phyloP scores from a whole-genome alignment of 1,284 basidiomycete genomes.

The Anthracocystis setariae region DNA sequence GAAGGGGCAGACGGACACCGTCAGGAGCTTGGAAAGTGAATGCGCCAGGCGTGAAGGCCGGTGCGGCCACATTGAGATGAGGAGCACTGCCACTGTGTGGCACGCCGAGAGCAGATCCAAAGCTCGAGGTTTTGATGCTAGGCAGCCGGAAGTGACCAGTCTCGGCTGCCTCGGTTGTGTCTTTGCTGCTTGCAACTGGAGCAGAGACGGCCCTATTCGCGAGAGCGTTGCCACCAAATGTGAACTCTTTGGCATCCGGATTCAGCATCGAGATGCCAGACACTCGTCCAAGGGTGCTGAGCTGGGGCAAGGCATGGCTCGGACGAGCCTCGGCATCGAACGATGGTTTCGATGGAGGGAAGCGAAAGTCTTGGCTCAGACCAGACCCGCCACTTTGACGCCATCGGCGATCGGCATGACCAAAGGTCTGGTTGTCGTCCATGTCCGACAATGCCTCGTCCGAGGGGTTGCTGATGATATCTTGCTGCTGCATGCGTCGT shows the following conservation, averaged over 20 bases:
- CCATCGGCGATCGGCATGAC: conserved; percentile 16
- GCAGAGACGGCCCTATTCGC: conserved; percentile 18
- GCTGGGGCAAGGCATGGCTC: conserved; percentile 10
- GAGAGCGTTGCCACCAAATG: conserved; percentile 24
- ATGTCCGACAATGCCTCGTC: conserved; percentile 47
- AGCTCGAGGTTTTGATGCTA: conserved; percentile 57
- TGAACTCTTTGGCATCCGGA: conserved; percentile 54
- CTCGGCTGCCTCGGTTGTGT: not conserved
- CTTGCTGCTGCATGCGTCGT: conserved; percentile 6
- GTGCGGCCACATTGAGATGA: conserved; percentile 55
- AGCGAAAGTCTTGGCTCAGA: conserved; percentile 52
- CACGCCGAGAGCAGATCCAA: conserved; percentile 44
- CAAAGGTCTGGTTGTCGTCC: conserved; percentile 41
- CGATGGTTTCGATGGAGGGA: conserved; percentile 23
- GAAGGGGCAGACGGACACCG: conserved; percentile 31
- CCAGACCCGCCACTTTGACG: conserved; percentile 9
- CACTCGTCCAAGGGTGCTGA: conserved; percentile 35
- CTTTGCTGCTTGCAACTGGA: conserved; percentile 9
- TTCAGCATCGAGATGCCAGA: conserved; percentile 45
- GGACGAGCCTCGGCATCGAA: not conserved
- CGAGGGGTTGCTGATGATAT: conserved; percentile 55
- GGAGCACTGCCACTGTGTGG: conserved; percentile 12
- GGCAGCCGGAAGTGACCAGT: conserved; percentile 53
- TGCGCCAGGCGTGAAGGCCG: conserved; percentile 52
- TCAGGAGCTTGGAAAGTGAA: conserved; percentile 57